Percentiles rank a stretch among this genome's conserved stretches.
Evolutionary conservation across 1,284 basidiomycete genomes (phyloP).

Genomic region (Trichosporon inkin): DNA sequence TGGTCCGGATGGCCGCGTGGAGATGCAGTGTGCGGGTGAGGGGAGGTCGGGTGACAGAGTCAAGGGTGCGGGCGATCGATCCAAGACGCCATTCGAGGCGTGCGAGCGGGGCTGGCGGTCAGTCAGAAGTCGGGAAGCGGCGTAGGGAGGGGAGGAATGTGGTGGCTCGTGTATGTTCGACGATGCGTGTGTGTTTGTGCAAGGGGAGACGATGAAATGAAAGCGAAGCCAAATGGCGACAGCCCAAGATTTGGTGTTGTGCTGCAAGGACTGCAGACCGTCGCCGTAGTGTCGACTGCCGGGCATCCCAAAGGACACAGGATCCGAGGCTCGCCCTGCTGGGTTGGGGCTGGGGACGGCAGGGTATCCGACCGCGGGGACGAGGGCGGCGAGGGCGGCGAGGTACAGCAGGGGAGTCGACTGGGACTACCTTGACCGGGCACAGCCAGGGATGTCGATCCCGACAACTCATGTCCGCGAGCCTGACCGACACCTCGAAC

Average conservation of each 20-base stretch:
- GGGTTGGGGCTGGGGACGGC: background rate
- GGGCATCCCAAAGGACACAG: background rate
- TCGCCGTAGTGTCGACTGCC: too few relatives aligned
- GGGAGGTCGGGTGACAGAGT: background rate
- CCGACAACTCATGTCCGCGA: constrained; percentile 9
- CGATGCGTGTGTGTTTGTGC: background rate
- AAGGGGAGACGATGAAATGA: background rate
- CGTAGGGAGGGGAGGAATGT: background rate
- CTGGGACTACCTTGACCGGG: constrained; percentile 4
- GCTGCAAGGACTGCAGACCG: too few relatives aligned
- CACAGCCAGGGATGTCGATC: constrained; percentile 6
- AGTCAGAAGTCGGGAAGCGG: background rate
- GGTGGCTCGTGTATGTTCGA: background rate
- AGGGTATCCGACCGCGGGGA: background rate
- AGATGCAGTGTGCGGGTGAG: background rate
- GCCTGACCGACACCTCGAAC: constrained; percentile 6
- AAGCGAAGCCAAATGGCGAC: background rate
- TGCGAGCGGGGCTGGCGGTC: background rate
- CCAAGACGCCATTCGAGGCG: background rate
- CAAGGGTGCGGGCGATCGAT: background rate
- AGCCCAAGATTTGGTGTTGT: constrained; percentile 1
- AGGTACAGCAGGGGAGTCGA: constrained; percentile 2
- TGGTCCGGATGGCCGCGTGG: background rate
- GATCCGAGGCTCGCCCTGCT: background rate
- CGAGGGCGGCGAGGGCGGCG: background rate